Evolutionary conservation across 225 moss, liverwort and hornwort species (phyloP).

Genomic region (Pseudoscleropodium purum): DNA sequence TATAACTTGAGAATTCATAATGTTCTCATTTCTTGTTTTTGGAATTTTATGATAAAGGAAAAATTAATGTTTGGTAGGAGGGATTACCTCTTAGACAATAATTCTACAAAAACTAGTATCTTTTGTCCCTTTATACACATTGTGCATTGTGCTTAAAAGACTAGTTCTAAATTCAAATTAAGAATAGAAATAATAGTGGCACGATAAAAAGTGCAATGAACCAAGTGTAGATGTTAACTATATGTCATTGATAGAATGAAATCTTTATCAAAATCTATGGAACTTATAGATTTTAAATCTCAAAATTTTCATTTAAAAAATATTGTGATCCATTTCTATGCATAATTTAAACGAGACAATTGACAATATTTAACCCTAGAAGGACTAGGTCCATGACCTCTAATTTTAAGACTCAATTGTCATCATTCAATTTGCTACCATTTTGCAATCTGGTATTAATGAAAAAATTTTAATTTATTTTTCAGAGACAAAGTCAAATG

Average conservation of each 20-base stretch:
- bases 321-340: not conserved
- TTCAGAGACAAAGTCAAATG: too few species aligned
- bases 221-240: not conserved
- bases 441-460: too few species aligned
- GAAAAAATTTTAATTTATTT: too few species aligned
- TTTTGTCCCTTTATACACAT: too few species aligned
- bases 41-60: accelerated
- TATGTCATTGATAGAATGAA: not conserved
- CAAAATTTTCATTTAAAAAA: not conserved
- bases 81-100: not conserved
- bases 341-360: not conserved
- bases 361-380: not conserved
- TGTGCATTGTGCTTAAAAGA: too few species aligned
- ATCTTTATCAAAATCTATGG: too few species aligned
- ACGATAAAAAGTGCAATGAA: not conserved
- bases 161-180: not conserved
- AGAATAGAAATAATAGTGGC: not conserved
- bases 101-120: too few species aligned
- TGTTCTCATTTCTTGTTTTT: too few species aligned
- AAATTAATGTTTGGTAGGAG: not conserved
- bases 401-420: too few species aligned
- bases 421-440: too few species aligned
- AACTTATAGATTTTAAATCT: not conserved
- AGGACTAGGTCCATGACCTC: too few species aligned
- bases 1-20: too few species aligned